Evolutionary conservation across 768 basidiomycete species (phyloP).

Genomic region (Termitomyces sp.): DNA sequence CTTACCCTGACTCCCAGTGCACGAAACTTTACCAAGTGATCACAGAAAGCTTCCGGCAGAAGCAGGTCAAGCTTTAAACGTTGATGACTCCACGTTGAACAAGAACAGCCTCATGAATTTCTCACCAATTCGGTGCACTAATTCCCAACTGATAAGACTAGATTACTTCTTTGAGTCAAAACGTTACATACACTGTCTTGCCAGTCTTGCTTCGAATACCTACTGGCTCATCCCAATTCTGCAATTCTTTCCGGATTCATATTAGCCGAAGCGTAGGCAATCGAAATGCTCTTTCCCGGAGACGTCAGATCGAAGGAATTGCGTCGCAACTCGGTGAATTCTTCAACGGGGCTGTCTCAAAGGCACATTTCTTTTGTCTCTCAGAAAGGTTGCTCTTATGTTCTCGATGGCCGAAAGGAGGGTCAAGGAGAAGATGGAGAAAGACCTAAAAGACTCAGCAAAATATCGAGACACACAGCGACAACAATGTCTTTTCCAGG

Average conservation of each 20-base stretch:
- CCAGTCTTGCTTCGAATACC: not conserved
- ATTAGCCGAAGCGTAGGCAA: not conserved
- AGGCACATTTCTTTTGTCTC: not conserved
- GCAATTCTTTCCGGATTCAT: not conserved
- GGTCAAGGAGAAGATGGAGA: not conserved
- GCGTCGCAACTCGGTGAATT: not conserved
- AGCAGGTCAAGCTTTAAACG: slow-evolving; percentile 12
- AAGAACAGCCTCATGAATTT: slow-evolving; percentile 10
- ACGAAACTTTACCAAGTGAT: slow-evolving; percentile 5
- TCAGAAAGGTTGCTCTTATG: not conserved
- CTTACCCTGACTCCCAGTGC: not conserved
- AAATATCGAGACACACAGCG: not conserved
- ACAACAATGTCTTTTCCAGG: not conserved
- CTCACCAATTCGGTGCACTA: not conserved
- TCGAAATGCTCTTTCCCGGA: not conserved
- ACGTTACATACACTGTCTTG: not conserved
- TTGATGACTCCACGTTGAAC: slow-evolving; percentile 15
- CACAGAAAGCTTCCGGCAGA: slow-evolving; percentile 9
- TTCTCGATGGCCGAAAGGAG: not conserved
- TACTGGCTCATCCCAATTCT: too few species aligned
- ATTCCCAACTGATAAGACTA: slow-evolving; percentile 10
- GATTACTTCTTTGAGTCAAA: not conserved
- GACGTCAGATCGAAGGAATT: not conserved
- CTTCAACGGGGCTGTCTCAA: too few species aligned
- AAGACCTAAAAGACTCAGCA: not conserved